These are phyloP conservation scores for Phytomonas sp. DNA, from an alignment of 208 protist genomes.

Conservation along the genomic window DNA sequence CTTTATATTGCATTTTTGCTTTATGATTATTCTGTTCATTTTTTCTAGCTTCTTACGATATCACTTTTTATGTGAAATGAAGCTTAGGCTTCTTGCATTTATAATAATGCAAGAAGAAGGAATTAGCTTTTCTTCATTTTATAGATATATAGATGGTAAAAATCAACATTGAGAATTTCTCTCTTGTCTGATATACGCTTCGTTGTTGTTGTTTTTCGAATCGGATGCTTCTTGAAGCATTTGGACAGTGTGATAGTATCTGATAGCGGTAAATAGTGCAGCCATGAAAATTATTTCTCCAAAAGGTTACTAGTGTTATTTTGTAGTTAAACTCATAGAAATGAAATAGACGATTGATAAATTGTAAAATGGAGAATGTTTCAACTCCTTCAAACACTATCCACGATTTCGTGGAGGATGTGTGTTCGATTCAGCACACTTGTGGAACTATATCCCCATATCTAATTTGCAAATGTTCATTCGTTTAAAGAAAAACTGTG, in stretches of 20 bases:
- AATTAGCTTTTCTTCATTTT: background rate
- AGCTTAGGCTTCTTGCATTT: background rate
- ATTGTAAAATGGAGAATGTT: background rate
- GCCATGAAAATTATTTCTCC: background rate
- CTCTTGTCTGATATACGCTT: background rate
- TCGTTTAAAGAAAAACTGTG: background rate
- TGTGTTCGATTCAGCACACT: background rate
- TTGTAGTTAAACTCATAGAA: background rate
- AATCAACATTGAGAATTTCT: background rate
- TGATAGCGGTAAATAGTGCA: background rate
- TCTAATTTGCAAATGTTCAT: background rate
- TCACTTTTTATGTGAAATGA: background rate
- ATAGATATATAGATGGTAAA: background rate
- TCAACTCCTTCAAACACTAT: background rate
- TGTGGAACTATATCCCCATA: background rate
- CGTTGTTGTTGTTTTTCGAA: background rate
- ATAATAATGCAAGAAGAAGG: background rate
- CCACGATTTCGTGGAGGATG: background rate
- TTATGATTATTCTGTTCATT: background rate
- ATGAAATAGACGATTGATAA: background rate
- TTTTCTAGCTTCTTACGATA: background rate
- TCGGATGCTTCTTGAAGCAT: background rate
- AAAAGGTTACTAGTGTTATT: background rate
- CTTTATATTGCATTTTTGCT: background rate
- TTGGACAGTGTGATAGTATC: background rate